phyloP scores from a whole-genome alignment of 495 filamentous ascomycete genomes.

The Chaetomium cochliodes region DNA sequence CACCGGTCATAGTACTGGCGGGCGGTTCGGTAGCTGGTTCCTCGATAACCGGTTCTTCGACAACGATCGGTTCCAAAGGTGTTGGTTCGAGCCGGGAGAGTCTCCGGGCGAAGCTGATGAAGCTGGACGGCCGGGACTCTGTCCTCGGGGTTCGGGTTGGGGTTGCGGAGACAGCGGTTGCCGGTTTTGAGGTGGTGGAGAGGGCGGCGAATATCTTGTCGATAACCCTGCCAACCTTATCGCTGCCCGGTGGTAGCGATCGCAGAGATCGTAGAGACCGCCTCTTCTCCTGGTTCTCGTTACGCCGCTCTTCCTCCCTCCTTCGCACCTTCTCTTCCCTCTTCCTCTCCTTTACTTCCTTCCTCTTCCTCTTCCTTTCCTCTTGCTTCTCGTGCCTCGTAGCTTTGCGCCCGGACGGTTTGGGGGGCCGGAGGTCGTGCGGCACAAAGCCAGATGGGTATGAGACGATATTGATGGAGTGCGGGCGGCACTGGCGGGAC shows the following conservation, averaged over 20 bases:
- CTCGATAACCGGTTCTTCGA: slow-evolving; percentile 30
- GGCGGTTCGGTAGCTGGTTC: slow-evolving; percentile 27
- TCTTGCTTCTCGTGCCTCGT: slow-evolving; percentile 30
- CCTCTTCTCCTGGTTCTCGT: slow-evolving; percentile 37
- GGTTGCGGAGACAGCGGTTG: slow-evolving; percentile 21
- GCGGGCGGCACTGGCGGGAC: slow-evolving; percentile 52
- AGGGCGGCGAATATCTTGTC: slow-evolving; percentile 46
- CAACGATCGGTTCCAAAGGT: slow-evolving; percentile 12
- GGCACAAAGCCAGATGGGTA: slow-evolving; percentile 53
- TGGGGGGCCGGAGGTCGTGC: slow-evolving; percentile 45
- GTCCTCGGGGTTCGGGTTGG: slow-evolving; percentile 12
- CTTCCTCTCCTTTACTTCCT: slow-evolving; percentile 23
- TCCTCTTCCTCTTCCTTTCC: slow-evolving; percentile 27
- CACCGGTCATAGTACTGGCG: slow-evolving; percentile 29
- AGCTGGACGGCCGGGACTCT: slow-evolving; percentile 32
- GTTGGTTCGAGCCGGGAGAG: slow-evolving; percentile 28
- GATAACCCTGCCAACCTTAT: slow-evolving; percentile 37
- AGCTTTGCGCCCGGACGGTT: slow-evolving; percentile 15
- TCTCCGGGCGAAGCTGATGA: slow-evolving; percentile 34
- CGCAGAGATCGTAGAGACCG: slow-evolving; percentile 36
- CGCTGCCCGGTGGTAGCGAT: slow-evolving; percentile 35
- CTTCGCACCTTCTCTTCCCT: slow-evolving; percentile 32
- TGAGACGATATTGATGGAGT: slow-evolving; percentile 57
- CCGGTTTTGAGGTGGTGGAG: slow-evolving; percentile 29
- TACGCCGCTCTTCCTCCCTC: slow-evolving; percentile 33